phyloP scores from a whole-genome alignment of 768 basidiomycete genomes.

The Suillus lakei region DNA sequence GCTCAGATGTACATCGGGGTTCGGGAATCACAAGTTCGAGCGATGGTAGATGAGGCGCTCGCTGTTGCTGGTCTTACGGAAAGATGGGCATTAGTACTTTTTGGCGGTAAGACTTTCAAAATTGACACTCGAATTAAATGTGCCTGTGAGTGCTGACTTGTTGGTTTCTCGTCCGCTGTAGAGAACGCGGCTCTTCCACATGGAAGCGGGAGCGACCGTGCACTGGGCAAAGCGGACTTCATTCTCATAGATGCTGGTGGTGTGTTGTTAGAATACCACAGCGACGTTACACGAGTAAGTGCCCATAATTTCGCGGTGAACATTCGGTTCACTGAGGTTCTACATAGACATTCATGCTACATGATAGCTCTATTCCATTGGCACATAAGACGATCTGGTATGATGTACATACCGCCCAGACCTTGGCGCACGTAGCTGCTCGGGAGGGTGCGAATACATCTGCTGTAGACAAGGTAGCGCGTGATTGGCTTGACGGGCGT shows the following conservation, averaged over 20 bases:
- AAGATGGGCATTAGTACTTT: constrained; percentile 69
- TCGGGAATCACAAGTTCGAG: constrained; percentile 69
- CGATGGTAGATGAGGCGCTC: constrained; percentile 62
- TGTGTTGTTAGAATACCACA: constrained; percentile 71
- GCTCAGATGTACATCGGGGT: constrained; percentile 70
- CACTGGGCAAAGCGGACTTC: constrained; percentile 60
- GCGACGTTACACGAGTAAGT: constrained; percentile 79
- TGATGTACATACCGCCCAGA: constrained; percentile 67
- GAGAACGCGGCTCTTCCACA: constrained; percentile 90
- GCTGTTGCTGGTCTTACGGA: constrained; percentile 59
- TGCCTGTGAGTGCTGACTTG: constrained; percentile 2
- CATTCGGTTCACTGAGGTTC: constrained; percentile 5
- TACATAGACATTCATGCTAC: constrained; percentile 66
- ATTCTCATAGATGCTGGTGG: constrained; percentile 79
- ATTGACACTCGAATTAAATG: neutral
- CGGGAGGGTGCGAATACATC: constrained; percentile 52
- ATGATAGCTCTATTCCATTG: constrained; percentile 55
- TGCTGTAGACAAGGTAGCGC: constrained; percentile 67
- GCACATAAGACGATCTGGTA: constrained; percentile 66
- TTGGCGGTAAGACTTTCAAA: constrained; percentile 62
- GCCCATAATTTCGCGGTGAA: neutral
- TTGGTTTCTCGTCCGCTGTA: constrained; percentile 34
- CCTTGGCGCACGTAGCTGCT: constrained; percentile 52
- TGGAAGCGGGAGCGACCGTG: constrained; percentile 74
- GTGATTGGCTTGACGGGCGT: constrained; percentile 46